Conservation (phyloP, 164 flowering plant species). For the Warburgia ugandensis region DNA sequence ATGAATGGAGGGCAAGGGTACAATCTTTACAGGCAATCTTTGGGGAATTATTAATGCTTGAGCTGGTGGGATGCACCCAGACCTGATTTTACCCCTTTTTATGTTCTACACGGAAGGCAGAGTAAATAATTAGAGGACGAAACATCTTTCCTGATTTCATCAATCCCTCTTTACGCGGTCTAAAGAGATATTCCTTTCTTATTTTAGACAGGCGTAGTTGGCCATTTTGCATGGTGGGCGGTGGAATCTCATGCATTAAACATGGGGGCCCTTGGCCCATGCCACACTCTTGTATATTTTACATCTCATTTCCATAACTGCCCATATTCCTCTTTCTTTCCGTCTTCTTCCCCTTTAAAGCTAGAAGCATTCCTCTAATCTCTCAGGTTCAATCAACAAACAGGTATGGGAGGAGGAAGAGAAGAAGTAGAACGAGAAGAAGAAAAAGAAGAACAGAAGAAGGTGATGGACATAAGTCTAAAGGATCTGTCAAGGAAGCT, state of each 20-base stretch:
- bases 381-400: too few relatives aligned
- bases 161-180: too few relatives aligned
- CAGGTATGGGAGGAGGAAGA: slow-evolving; percentile 14
- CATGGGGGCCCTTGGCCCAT: background rate
- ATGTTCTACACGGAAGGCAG: too few relatives aligned
- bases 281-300: background rate
- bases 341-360: background rate
- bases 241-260: slow-evolving; percentile 2
- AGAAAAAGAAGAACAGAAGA: slow-evolving; percentile 6
- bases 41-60: too few relatives aligned
- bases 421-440: slow-evolving; percentile 9
- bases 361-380: background rate
- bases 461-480: slow-evolving; percentile 30
- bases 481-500: slow-evolving; percentile 48
- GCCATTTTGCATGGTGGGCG: slow-evolving; percentile 3
- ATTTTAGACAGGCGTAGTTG: background rate
- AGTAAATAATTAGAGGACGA: too few relatives aligned
- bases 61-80: too few relatives aligned
- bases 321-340: background rate
- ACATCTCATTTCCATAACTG: background rate
- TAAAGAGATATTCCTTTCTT: slow-evolving; percentile 1
- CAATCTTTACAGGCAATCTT: too few relatives aligned
- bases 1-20: too few relatives aligned
- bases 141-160: too few relatives aligned
- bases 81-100: too few relatives aligned